Base-by-base conservation (phyloP, 495 filamentous ascomycete genomes). In the Pyrenopolyporus hunteri region DNA sequence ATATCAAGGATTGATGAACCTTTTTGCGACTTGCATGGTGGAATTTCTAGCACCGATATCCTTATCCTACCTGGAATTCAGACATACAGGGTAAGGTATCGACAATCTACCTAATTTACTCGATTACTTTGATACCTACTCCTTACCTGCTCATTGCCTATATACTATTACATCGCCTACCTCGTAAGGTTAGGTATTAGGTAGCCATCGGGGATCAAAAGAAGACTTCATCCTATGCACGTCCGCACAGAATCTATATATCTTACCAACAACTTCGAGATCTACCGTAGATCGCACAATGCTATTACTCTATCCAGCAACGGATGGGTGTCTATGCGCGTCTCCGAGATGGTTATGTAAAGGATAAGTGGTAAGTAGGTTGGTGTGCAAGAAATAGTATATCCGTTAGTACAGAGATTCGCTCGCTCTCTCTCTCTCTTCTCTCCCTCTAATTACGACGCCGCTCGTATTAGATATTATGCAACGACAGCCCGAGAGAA, bases 1-100 rank as follows among this genome's bases (percentile, higher is more conserved):
- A 66, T 66, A 61, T 66, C 57, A 53, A 17, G 40, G 47, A 54
- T 42, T 42, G 37, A 62, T 62, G 51, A 45, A 43, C 58, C 46
- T 50, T 37, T 61, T 46, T 51, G 35, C 35, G 31, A 47, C 43
- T 43, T 51, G 43, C 54, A 54, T 59, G 29, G 36, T 26, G 43
- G 23, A 22, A 53, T 31, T 36, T 54, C 37, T 36, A 55, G 36
- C 44, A 45, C 31, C 10, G 22, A 25, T 46, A 20, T 33, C 19
- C 11, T 22, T 49, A 16, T 17, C 42, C 23, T 45, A 7, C 42
- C 11, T 13, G 14, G 32, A 31, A 16, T 26, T 14, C 5, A 51
- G 31, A 20, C 63, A 47, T 36, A 35, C 16, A n/a, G n/a, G n/a
- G n/a, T n/a, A n/a, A n/a, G n/a, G n/a, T n/a, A n/a, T n/a, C n/a